These are phyloP conservation scores for Penicillium sp. DNA, from an alignment of 2,329 filamentous ascomycete species.

Conservation along the genomic window DNA sequence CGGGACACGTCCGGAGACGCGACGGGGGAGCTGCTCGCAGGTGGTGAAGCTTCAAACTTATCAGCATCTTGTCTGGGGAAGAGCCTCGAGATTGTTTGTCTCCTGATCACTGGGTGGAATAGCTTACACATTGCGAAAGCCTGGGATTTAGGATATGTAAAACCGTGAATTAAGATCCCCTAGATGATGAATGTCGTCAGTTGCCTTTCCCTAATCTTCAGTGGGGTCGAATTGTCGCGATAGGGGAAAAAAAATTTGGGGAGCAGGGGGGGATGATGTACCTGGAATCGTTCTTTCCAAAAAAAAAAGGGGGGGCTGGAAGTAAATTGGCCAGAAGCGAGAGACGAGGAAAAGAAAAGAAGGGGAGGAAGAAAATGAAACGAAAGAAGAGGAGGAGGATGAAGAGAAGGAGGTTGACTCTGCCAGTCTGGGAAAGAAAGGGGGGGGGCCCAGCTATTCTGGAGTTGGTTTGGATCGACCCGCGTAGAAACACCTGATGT, in stretches of 20 bases:
- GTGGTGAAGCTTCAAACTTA: conserved; percentile 35
- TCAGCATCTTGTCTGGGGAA: conserved; percentile 20
- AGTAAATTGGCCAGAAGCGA: conserved; percentile 19
- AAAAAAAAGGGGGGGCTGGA: conserved; percentile 15
- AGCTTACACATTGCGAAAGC: conserved; percentile 42
- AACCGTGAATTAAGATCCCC: conserved; percentile 28
- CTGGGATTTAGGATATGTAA: conserved; percentile 23
- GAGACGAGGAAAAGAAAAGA: conserved; percentile 21
- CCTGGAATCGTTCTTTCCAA: conserved; percentile 10
- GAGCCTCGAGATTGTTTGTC: not conserved
- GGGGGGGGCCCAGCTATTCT: conserved; percentile 27
- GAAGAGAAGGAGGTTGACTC: conserved; percentile 23
- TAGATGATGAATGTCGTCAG: conserved; percentile 24
- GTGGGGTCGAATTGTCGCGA: conserved; percentile 14
- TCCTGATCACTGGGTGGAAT: not conserved
- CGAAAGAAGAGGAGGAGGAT: conserved; percentile 20
- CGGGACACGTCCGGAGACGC: conserved; percentile 34
- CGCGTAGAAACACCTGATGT: conserved; percentile 11
- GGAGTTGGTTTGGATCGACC: conserved; percentile 23
- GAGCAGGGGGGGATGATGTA: conserved; percentile 14
- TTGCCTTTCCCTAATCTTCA: not conserved
- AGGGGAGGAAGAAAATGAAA: conserved; percentile 23
- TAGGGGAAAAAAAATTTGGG: conserved; percentile 12
- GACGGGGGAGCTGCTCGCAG: conserved; percentile 34
- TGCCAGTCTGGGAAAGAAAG: conserved; percentile 32